Base-by-base conservation (phyloP, 2,329 filamentous ascomycete genomes). In the Hymenoscyphus linearis region DNA sequence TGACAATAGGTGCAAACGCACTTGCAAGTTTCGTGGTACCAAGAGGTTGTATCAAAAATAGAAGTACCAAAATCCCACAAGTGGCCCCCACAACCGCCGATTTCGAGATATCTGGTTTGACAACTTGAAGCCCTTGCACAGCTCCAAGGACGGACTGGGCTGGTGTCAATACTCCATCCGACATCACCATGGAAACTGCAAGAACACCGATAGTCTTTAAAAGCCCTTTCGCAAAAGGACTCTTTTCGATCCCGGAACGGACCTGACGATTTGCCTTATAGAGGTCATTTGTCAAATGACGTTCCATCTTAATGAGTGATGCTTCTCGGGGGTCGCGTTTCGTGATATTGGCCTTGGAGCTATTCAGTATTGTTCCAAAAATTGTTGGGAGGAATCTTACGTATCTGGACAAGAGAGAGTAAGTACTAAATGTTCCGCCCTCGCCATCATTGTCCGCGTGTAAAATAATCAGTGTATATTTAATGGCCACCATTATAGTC, bases 81-180 rank as follows among this genome's bases (percentile, higher is more conserved):
- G 84, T 82, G 0, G 82, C 80, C 5, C 86, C 86, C 5, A 88
- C 80, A 25, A 89, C 81, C 2, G 82, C 80, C 1, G 64, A 57
- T 40, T 79, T 82, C n/a, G 74, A 76, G 58, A 89, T 82, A 63
- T 82, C 75, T 0, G 81, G 79, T 34, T 79, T 79, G 36, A 85
- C 83, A 0, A 89, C 86, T 12, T 77, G 77, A 2, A 84, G 75
- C 52, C 83, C 85, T 70, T 89, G 86, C 3, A 89, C 82, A 5
- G 86, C 86, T 26, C 86, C 86, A 12, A 89, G 78, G 0, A 89
- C 84, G 2, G 85, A 88, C 71, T 89, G 86, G 0, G 86, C 86
- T 0, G 86, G 86, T 1, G 86, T 89, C 36, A 89, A 74, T 4
- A 89, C 81, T 44, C 86, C 85, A 70, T 89, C 80, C 14, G 64